Base-by-base conservation (phyloP, 768 basidiomycete genomes). In the Boletus pseudo-olivaceus region DNA sequence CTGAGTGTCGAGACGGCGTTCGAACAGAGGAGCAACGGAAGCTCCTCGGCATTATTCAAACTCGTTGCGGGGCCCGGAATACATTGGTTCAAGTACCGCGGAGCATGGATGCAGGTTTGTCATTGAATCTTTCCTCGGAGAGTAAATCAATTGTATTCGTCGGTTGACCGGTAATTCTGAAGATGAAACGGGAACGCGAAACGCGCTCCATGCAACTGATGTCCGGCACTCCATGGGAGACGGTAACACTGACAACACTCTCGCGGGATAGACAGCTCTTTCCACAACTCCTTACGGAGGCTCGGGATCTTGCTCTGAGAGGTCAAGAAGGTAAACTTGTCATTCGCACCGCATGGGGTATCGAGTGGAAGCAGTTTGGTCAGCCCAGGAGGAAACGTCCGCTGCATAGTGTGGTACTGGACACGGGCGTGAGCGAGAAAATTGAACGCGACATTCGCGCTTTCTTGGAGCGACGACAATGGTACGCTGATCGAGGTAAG, bases 141-240 rank as follows among this genome's bases (percentile, higher is more conserved):
- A 39, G 23, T 45, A 41, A n/a, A 15, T 23, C 26, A 8, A 20
- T 35, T 55, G 46, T 32, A 43, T 27, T 23, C 37, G 10, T 32
- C 20, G 26, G n/a, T 44, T 51, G 26, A 59, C 47, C 8, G 15
- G 35, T 51, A 9, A 7, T 60, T 57, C 40, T 55, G 19, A 67
- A 96, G 93, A 87, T 98, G 60, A 93, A 92, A 76, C 84, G 97
- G 14, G 95, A 98, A 73, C 84, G 97, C 49, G 93, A 97, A 71
- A 90, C 89, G 20, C 88, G 91, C 60, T 85, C 95, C 29, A 90
- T 95, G 82, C 87, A 93, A 64, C 77, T 93, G 44, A 88, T 88
- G 77, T 89, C 92, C 6, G 95, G 96, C 7, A 82, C 83, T 7
- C 97, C 97, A 54, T 99, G 96, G 94, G 97, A 99, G 72, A 98